These are phyloP conservation scores for Botrytis squamosa DNA, from an alignment of 2,329 filamentous ascomycete genomes.

Conservation along the genomic window DNA sequence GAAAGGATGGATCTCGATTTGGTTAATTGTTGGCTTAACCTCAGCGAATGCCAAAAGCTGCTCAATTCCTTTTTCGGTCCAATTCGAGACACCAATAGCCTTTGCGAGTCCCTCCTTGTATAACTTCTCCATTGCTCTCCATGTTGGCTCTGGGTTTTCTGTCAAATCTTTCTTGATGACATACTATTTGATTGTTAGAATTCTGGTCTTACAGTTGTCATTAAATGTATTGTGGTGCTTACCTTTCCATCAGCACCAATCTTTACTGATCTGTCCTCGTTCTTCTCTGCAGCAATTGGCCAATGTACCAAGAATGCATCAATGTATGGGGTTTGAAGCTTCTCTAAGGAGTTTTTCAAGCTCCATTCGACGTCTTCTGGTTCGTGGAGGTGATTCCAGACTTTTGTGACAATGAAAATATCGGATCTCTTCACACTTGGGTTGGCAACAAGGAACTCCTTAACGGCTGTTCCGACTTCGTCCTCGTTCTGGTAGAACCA, in stretches of 20 bases:
- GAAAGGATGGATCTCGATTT: slow-evolving; percentile 73
- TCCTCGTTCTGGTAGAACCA: slow-evolving; percentile 80
- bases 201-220: not conserved
- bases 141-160: slow-evolving; percentile 64
- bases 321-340: slow-evolving; percentile 74
- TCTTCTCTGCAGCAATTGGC: slow-evolving; percentile 76
- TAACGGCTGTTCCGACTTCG: slow-evolving; percentile 77
- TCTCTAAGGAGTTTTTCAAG: slow-evolving; percentile 69
- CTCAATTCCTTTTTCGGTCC: slow-evolving; percentile 53
- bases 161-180: slow-evolving; percentile 64
- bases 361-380: slow-evolving; percentile 62
- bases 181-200: slow-evolving; percentile 44
- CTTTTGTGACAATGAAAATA: slow-evolving; percentile 36
- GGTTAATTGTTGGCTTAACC: slow-evolving; percentile 52
- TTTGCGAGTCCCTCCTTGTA: slow-evolving; percentile 57
- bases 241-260: slow-evolving; percentile 53
- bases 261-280: slow-evolving; percentile 59
- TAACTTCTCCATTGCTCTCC: slow-evolving; percentile 72
- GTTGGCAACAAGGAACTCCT: slow-evolving; percentile 60
- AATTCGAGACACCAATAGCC: slow-evolving; percentile 62
- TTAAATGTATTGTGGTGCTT: slow-evolving; percentile 12
- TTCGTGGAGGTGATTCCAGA: slow-evolving; percentile 58
- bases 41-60: slow-evolving; percentile 49
- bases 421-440: slow-evolving; percentile 57
- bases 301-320: slow-evolving; percentile 83